Percentiles rank a stretch among this genome's conserved stretches.
These are phyloP conservation scores for Reticulascus tulasneorum DNA, from an alignment of 2,329 filamentous ascomycete species.

Conservation along the genomic window DNA sequence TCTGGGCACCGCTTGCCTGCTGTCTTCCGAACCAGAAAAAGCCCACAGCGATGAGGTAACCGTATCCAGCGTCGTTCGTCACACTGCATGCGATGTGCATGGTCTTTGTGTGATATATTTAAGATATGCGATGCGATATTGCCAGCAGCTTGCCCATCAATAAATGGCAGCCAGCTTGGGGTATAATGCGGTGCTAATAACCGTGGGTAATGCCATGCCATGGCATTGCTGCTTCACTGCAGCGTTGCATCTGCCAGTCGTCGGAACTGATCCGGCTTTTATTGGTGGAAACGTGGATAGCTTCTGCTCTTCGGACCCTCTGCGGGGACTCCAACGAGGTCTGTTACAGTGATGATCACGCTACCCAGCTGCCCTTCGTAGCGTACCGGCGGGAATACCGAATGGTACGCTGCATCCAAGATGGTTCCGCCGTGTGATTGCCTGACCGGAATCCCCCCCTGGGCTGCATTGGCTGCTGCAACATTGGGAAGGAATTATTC, in stretches of 20 bases:
- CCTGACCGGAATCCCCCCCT: too few relatives aligned
- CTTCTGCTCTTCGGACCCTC: neutral
- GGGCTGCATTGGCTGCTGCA: constrained; percentile 9
- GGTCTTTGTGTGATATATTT: neutral
- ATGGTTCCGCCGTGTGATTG: constrained; percentile 7
- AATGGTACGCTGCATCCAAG: constrained; percentile 7
- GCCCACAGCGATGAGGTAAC: too few relatives aligned
- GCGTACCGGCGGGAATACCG: constrained; percentile 11
- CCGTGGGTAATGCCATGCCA: too few relatives aligned
- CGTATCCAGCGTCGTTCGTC: too few relatives aligned
- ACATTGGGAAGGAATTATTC: constrained; percentile 5
- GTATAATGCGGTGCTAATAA: too few relatives aligned
- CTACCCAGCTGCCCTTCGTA: constrained; percentile 10
- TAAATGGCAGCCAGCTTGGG: too few relatives aligned
- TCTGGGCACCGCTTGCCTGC: too few relatives aligned
- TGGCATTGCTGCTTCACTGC: too few relatives aligned
- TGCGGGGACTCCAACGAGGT: too few relatives aligned
- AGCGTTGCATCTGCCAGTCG: too few relatives aligned
- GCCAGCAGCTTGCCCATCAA: constrained; percentile 1
- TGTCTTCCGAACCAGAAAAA: too few relatives aligned
- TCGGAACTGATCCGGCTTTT: too few relatives aligned
- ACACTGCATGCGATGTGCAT: constrained; percentile 1
- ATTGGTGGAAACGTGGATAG: neutral
- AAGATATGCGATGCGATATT: constrained; percentile 11
- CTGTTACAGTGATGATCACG: constrained; percentile 12